A percentile compares a stretch with the other conserved stretches of the same genome.
Conservation (phyloP, 2,329 filamentous ascomycete species). For the Dactylellina haptotyla region DNA sequence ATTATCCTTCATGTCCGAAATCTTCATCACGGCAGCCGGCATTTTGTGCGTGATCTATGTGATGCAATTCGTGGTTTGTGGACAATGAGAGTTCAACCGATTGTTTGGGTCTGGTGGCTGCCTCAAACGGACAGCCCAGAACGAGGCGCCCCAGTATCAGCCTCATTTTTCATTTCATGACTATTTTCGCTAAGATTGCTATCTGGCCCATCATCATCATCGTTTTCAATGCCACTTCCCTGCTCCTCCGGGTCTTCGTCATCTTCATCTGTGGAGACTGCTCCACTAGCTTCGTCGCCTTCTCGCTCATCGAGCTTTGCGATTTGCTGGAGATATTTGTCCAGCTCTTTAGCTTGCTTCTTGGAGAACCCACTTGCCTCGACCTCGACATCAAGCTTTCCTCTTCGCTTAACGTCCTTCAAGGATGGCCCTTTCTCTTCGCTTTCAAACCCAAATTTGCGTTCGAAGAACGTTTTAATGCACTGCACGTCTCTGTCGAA, state of each 20-base stretch:
- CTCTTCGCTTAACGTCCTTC: conserved; percentile 79
- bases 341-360: conserved; percentile 95
- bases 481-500: conserved; percentile 96
- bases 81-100: conserved; percentile 20
- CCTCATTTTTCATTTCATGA: conserved; percentile 53
- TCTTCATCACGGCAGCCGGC: neutral
- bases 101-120: conserved; percentile 38
- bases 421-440: conserved; percentile 86
- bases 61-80: conserved; percentile 33
- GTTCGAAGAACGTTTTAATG: conserved; percentile 91
- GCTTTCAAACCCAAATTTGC: conserved; percentile 86
- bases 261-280: conserved; percentile 59
- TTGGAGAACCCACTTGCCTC: conserved; percentile 94
- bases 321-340: conserved; percentile 83
- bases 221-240: conserved; percentile 55
- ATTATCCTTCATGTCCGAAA: conserved; percentile 12
- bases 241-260: conserved; percentile 61
- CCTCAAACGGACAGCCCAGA: conserved; percentile 36
- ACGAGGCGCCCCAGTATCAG: conserved; percentile 43
- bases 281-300: conserved; percentile 60
- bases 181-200: conserved; percentile 60
- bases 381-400: conserved; percentile 83
- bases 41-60: conserved; percentile 31
- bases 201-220: conserved; percentile 59
- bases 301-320: conserved; percentile 65